Evolutionary conservation across 306 rosid genomes (phyloP).

Genomic region (Carpinus fangiana): DNA sequence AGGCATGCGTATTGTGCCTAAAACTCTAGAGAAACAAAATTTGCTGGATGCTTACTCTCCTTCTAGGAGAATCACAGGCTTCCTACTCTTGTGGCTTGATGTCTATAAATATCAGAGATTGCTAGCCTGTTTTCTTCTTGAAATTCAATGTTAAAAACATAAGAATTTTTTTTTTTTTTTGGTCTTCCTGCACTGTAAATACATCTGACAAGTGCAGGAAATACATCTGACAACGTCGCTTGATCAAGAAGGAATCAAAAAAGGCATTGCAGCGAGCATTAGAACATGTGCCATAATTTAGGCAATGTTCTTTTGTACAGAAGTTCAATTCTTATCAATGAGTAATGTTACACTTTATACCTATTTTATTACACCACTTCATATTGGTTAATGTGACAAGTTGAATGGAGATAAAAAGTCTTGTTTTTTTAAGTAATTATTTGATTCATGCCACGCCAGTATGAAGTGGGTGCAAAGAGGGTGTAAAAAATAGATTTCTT

Average conservation of each 20-base stretch:
- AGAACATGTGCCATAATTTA: conserved; percentile 78
- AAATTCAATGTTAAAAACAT: not conserved
- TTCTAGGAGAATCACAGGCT: not conserved
- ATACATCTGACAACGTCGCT: conserved; percentile 80
- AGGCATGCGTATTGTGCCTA: not conserved
- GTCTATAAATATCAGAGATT: not conserved
- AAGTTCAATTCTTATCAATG: not conserved
- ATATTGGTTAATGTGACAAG: too few species aligned
- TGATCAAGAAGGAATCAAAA: conserved; percentile 87
- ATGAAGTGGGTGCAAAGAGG: too few species aligned
- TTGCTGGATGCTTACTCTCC: not conserved
- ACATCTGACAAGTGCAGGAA: conserved; percentile 98
- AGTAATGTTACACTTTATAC: too few species aligned
- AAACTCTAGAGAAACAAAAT: not conserved
- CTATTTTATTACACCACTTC: too few species aligned
- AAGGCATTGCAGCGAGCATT: conserved; percentile 80
- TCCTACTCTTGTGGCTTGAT: not conserved
- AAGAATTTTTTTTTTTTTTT: too few species aligned
- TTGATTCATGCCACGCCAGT: too few species aligned
- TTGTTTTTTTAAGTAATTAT: too few species aligned
- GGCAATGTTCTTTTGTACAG: conserved; percentile 20
- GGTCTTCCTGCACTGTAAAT: too few species aligned
- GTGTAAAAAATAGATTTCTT: too few species aligned
- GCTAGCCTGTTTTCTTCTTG: not conserved
- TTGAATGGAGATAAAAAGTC: too few species aligned